These are phyloP conservation scores for Vanderwaltozyma verrucispora DNA, from an alignment of 805 yeast species.

Conservation along the genomic window DNA sequence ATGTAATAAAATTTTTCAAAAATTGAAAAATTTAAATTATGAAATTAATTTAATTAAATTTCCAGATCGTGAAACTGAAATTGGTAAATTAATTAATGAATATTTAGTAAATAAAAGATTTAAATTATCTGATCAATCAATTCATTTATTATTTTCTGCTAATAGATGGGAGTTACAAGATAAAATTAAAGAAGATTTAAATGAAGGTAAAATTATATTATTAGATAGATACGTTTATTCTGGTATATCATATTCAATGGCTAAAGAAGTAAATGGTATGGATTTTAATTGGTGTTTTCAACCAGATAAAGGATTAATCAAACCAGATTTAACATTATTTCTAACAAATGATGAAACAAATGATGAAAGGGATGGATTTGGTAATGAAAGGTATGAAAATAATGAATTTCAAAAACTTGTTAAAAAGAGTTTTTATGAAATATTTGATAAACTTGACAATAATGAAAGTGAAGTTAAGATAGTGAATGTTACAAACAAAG, in stretches of 20 bases:
- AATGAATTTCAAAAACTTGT: constrained; percentile 67
- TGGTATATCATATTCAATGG: constrained; percentile 86
- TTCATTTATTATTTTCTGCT: constrained; percentile 83
- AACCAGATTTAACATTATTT: constrained; percentile 77
- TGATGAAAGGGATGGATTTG: constrained; percentile 66
- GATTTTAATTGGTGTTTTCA: constrained; percentile 65
- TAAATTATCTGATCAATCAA: constrained; percentile 59
- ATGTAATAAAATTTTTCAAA: constrained; percentile 33
- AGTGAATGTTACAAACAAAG: constrained; percentile 49
- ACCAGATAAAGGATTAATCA: constrained; percentile 79
- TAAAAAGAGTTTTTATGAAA: constrained; percentile 42
- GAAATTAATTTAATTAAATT: constrained; percentile 54
- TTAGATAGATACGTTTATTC: constrained; percentile 87
- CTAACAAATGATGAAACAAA: constrained; percentile 41
- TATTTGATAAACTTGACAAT: constrained; percentile 31
- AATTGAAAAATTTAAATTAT: constrained; percentile 11
- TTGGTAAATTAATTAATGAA: constrained; percentile 67
- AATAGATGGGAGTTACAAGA: constrained; percentile 82
- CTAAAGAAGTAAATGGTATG: constrained; percentile 47
- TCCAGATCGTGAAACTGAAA: constrained; percentile 77
- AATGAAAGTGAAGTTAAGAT: constrained; percentile 30
- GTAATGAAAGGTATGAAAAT: constrained; percentile 87
- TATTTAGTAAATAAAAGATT: constrained; percentile 49
- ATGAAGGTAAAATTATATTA: constrained; percentile 48
- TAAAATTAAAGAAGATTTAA: constrained; percentile 31